Evolutionary conservation across 1,139 yeast species (phyloP).

Genomic region (Sugiyamaella sp.): DNA sequence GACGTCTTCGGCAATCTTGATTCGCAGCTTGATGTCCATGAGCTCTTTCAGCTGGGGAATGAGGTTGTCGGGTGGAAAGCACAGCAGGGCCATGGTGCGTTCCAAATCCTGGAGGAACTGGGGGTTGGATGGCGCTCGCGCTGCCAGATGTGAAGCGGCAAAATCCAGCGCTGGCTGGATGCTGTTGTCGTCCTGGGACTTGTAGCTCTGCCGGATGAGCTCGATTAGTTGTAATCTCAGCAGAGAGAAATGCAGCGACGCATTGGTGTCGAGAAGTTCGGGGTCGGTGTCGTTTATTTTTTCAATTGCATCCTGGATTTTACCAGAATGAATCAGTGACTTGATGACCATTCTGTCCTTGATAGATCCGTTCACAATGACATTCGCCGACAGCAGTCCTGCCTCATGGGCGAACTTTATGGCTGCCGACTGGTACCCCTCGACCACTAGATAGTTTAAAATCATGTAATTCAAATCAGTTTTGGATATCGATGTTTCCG

Average conservation of each 20-base stretch:
- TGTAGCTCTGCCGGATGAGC: conserved; percentile 40
- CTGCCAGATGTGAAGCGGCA: conserved; percentile 44
- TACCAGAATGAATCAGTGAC: conserved; percentile 41
- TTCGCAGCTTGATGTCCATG: conserved; percentile 41
- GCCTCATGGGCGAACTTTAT: conserved; percentile 45
- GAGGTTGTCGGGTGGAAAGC: conserved; percentile 43
- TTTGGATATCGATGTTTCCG: conserved; percentile 33
- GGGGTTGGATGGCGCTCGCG: conserved; percentile 42
- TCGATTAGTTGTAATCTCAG: conserved; percentile 47
- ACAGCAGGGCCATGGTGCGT: conserved; percentile 46
- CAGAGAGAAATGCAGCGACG: conserved; percentile 43
- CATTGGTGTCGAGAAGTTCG: conserved; percentile 43
- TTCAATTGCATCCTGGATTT: conserved; percentile 44
- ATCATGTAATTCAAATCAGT: conserved; percentile 41
- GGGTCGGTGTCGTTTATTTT: conserved; percentile 45
- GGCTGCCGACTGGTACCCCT: conserved; percentile 47
- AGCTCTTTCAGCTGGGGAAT: conserved; percentile 41
- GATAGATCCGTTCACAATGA: conserved; percentile 26
- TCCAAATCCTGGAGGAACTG: conserved; percentile 43
- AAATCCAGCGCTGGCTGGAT: conserved; percentile 44
- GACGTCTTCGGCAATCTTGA: conserved; percentile 44
- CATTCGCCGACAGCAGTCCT: conserved; percentile 18
- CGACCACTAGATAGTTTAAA: conserved; percentile 45
- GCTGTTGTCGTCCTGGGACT: conserved; percentile 29
- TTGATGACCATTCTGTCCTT: conserved; percentile 42